phyloP scores from a whole-genome alignment of 202 grass and related monocot genomes.

The Panicum hallii region DNA sequence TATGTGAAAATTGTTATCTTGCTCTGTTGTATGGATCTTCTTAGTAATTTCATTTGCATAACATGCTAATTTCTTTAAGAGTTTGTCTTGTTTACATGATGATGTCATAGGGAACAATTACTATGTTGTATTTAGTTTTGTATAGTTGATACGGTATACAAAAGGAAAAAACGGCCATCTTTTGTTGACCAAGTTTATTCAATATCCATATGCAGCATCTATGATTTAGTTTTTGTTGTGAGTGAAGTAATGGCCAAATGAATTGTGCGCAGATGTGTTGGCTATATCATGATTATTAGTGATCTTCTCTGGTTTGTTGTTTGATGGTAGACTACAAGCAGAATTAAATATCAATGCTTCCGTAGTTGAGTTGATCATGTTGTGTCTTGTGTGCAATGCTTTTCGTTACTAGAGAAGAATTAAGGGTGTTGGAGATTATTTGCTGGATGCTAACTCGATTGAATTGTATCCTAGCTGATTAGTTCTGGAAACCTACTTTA shows the following conservation, averaged over 20 bases:
- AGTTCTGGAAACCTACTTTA: neutral
- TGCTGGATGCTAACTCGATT: neutral
- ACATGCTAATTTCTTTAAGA: neutral
- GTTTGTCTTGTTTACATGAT: neutral
- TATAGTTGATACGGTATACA: neutral
- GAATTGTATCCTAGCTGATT: neutral
- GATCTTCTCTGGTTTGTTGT: neutral
- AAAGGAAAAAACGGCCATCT: neutral
- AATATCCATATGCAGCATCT: neutral
- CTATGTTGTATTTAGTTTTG: neutral
- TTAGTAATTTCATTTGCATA: neutral
- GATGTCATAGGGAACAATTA: neutral
- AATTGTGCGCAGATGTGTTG: neutral
- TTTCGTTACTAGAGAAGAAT: neutral
- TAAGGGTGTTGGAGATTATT: neutral
- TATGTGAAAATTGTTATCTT: neutral
- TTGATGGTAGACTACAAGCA: neutral
- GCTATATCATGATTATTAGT: neutral
- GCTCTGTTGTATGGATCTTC: neutral
- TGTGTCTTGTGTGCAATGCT: neutral
- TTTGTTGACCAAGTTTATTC: slow-evolving; percentile 18
- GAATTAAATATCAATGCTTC: neutral
- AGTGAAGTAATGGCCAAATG: neutral
- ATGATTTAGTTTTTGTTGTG: neutral
- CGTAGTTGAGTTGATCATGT: neutral